phyloP scores from a whole-genome alignment of 2,329 filamentous ascomycete genomes.

The Akanthomyces uredinophilus region DNA sequence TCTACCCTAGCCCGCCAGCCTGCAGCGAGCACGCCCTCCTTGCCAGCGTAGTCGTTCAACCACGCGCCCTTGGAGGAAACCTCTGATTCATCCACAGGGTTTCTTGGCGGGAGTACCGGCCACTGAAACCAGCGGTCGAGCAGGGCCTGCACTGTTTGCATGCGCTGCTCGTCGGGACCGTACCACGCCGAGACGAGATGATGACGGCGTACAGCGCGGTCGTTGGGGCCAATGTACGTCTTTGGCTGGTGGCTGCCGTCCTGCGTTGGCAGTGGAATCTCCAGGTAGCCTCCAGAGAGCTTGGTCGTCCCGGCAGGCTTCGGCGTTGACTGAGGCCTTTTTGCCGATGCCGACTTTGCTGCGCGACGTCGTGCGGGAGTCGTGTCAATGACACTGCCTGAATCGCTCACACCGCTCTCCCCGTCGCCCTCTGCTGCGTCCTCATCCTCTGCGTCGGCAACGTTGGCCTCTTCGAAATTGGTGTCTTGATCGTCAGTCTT shows the following conservation, averaged over 20 bases:
- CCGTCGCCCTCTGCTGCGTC: constrained; percentile 28
- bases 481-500: constrained; percentile 25
- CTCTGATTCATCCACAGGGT: constrained; percentile 19
- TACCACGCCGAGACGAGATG: constrained; percentile 37
- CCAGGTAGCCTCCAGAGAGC: constrained; percentile 23
- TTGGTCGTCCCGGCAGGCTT: constrained; percentile 21
- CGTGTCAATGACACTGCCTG: constrained; percentile 18
- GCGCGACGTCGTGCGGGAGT: constrained; percentile 4
- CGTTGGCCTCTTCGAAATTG: constrained; percentile 25
- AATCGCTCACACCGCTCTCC: constrained; percentile 24
- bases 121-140: constrained; percentile 37
- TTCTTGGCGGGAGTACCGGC: constrained; percentile 35
- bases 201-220: constrained; percentile 28
- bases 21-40: constrained; percentile 27
- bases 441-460: constrained; percentile 18
- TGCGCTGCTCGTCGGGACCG: constrained; percentile 32
- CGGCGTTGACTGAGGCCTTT: constrained; percentile 23
- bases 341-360: constrained; percentile 6
- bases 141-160: constrained; percentile 33
- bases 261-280: constrained; percentile 29
- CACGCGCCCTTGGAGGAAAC: constrained; percentile 34
- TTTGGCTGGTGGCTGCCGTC: constrained; percentile 27
- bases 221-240: constrained; percentile 33
- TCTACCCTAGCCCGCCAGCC: constrained; percentile 25
- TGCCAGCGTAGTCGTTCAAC: constrained; percentile 33